A percentile compares a stretch with the other conserved stretches of the same genome.
Conservation (phyloP, 495 filamentous ascomycete genomes). For the Daldinia grandis region DNA sequence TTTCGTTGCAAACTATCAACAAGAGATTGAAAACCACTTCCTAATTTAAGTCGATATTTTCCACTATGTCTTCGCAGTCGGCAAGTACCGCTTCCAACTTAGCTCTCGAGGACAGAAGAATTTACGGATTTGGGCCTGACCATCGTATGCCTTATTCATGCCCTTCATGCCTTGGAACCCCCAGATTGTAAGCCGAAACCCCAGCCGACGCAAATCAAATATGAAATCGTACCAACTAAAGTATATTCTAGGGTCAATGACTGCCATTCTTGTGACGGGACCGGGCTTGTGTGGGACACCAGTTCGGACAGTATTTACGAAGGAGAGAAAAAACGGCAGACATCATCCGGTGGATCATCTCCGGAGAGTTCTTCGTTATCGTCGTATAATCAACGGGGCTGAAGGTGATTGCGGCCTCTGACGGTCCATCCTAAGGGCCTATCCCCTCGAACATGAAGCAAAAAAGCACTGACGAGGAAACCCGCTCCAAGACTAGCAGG, state of each 20-base stretch:
- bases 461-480: neutral
- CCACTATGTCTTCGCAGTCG: slow-evolving; percentile 28
- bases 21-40: neutral
- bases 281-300: slow-evolving; percentile 32
- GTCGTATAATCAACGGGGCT: slow-evolving; percentile 20
- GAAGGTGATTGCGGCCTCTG: neutral
- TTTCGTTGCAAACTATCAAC: neutral
- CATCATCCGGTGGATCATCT: slow-evolving; percentile 24
- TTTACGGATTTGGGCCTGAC: slow-evolving; percentile 32
- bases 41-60: neutral
- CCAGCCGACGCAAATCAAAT: neutral
- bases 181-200: slow-evolving; percentile 19
- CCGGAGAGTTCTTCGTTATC: slow-evolving; percentile 31
- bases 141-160: slow-evolving; percentile 34
- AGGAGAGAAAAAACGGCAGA: slow-evolving; percentile 19
- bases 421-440: neutral
- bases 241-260: slow-evolving; percentile 23
- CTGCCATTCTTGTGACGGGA: slow-evolving; percentile 27
- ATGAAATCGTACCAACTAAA: neutral
- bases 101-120: slow-evolving; percentile 24
- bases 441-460: neutral
- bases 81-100: slow-evolving; percentile 3
- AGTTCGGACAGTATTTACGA: slow-evolving; percentile 11
- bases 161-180: slow-evolving; percentile 27
- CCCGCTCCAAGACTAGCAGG: too few relatives aligned